Conservation (phyloP, 805 yeast genomes). For the Ogataea methanolica region DNA sequence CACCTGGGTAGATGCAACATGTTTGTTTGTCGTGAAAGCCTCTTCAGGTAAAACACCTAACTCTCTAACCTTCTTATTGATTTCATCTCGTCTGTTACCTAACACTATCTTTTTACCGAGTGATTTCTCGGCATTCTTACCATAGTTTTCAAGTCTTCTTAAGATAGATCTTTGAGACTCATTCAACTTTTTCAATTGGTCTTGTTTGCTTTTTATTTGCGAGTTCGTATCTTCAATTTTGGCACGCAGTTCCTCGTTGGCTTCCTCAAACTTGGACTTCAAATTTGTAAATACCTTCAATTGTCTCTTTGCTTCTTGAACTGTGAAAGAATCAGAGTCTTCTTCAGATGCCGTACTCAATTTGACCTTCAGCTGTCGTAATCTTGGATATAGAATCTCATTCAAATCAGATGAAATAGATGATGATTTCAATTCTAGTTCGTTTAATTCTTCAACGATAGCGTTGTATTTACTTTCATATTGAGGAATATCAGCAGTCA, state of each 20-base stretch:
- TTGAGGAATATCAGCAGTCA: slow-evolving; percentile 33
- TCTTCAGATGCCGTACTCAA: slow-evolving; percentile 3
- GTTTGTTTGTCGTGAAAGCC: slow-evolving; percentile 52
- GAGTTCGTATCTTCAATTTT: slow-evolving; percentile 28
- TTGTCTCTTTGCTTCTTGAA: slow-evolving; percentile 14
- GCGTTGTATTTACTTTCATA: slow-evolving; percentile 38
- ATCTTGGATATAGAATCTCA: slow-evolving; percentile 54
- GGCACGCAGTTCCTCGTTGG: slow-evolving; percentile 24
- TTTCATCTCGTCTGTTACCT: slow-evolving; percentile 59
- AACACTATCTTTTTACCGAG: slow-evolving; percentile 60
- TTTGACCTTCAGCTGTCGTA: slow-evolving; percentile 31
- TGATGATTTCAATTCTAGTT: slow-evolving; percentile 43
- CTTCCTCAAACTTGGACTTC: slow-evolving; percentile 23
- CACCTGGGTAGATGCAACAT: slow-evolving; percentile 44
- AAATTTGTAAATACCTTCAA: slow-evolving; percentile 10
- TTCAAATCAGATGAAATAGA: slow-evolving; percentile 49
- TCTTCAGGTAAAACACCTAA: slow-evolving; percentile 89
- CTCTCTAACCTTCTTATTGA: slow-evolving; percentile 69
- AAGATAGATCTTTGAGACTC: slow-evolving; percentile 51
- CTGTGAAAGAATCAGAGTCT: slow-evolving; percentile 6
- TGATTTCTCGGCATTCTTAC: slow-evolving; percentile 60
- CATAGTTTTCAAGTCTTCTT: slow-evolving; percentile 53
- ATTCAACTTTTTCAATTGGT: slow-evolving; percentile 45
- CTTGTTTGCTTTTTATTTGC: slow-evolving; percentile 31
- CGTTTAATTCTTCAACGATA: slow-evolving; percentile 36